phyloP scores from a whole-genome alignment of 305 asterid genomes.

The Fraxinus dipetala region DNA sequence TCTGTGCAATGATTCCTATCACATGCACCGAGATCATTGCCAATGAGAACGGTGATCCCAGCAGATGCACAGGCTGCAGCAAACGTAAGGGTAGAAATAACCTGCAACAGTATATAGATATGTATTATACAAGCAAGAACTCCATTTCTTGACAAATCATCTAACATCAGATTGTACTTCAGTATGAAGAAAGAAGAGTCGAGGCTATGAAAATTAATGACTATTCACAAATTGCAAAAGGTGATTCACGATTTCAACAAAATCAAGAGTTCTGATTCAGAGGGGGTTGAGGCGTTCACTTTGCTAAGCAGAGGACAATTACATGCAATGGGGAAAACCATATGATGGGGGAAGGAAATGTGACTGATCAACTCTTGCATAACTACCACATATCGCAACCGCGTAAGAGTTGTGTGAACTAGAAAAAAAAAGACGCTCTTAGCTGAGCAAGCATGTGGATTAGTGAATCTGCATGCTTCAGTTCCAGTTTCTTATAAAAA shows the following conservation, averaged over 20 bases:
- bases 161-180: background rate
- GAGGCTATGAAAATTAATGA: background rate
- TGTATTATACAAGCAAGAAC: background rate
- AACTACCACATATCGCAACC: background rate
- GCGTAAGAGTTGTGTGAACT: background rate
- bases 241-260: background rate
- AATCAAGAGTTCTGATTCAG: background rate
- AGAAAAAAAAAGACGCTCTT: background rate
- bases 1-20: slow-evolving; percentile 46
- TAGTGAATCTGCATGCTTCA: background rate
- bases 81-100: slow-evolving; percentile 51
- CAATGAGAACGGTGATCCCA: slow-evolving; percentile 57
- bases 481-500: background rate
- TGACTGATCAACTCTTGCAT: background rate
- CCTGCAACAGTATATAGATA: slow-evolving; percentile 34
- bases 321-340: background rate
- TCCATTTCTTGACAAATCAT: slow-evolving; percentile 3
- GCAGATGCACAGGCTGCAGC: slow-evolving; percentile 65
- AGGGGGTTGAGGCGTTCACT: background rate
- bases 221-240: background rate
- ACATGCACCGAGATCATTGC: slow-evolving; percentile 50
- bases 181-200: background rate
- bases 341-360: background rate
- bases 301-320: background rate
- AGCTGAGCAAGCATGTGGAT: background rate